Percentiles rank a stretch among this genome's conserved stretches.
Evolutionary conservation across 495 filamentous ascomycete species (phyloP).

Genomic region (Aspergillus heteromorphus): DNA sequence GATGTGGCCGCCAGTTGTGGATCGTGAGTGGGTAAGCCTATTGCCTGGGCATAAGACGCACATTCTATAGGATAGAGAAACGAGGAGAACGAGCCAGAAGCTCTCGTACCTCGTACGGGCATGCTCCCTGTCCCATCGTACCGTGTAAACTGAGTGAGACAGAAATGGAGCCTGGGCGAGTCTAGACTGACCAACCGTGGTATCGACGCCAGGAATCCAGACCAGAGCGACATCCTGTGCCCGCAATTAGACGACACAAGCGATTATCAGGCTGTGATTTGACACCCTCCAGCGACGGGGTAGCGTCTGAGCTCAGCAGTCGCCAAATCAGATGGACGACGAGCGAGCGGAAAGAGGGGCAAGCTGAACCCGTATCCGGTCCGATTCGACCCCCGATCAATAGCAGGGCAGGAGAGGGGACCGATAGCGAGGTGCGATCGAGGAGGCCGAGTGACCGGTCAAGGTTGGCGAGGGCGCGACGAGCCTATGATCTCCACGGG

Average conservation of each 20-base stretch:
- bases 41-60: not conserved
- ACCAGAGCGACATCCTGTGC: not conserved
- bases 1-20: not conserved
- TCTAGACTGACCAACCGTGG: not conserved
- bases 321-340: not conserved
- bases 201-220: not conserved
- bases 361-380: not conserved
- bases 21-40: not conserved
- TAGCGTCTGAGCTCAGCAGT: not conserved
- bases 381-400: not conserved
- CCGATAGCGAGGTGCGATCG: not conserved
- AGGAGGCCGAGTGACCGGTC: not conserved
- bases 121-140: not conserved
- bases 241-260: not conserved
- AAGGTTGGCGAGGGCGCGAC: not conserved
- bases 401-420: no score
- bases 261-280: not conserved
- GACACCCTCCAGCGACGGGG: not conserved
- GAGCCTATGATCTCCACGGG: slow-evolving; percentile 14
- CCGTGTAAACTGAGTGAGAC: not conserved
- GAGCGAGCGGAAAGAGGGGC: not conserved
- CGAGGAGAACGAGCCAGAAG: not conserved
- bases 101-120: not conserved
- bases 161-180: not conserved
- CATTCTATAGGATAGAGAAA: not conserved